These are phyloP conservation scores for Ampelocalamus luodianensis DNA, from an alignment of 176 grass and related monocot genomes.

Conservation along the genomic window DNA sequence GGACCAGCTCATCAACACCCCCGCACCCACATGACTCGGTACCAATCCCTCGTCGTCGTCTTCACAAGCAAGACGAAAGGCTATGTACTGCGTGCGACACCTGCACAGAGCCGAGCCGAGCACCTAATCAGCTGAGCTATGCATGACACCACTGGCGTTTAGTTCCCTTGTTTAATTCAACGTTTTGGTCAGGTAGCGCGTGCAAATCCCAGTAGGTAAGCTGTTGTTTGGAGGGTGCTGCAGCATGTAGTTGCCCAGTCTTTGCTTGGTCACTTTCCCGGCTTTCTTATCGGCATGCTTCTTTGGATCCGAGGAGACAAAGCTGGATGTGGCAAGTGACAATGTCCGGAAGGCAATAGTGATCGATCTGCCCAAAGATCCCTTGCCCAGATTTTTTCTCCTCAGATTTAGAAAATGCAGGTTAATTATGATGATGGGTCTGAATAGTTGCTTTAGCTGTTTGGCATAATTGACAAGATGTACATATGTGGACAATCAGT, in stretches of 20 bases:
- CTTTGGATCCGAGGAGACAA: conserved; percentile 39
- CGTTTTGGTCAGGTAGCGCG: conserved; percentile 21
- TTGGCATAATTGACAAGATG: neutral
- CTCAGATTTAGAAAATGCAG: neutral
- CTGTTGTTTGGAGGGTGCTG: conserved; percentile 35
- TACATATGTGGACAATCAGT: neutral
- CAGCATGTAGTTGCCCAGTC: conserved; percentile 24
- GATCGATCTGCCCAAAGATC: conserved; percentile 27
- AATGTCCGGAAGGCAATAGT: neutral
- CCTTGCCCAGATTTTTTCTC: conserved; percentile 17
- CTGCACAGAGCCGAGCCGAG: neutral
- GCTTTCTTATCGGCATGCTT: conserved; percentile 19
- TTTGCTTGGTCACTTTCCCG: conserved; percentile 8
- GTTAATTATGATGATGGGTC: neutral
- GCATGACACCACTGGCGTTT: neutral
- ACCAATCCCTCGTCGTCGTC: conserved; percentile 3
- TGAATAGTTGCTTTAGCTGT: neutral
- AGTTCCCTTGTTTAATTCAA: neutral
- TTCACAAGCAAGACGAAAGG: neutral
- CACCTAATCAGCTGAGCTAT: neutral
- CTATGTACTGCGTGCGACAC: neutral
- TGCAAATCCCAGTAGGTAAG: conserved; percentile 52
- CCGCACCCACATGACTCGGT: too few species aligned
- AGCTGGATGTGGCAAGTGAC: conserved; percentile 44
- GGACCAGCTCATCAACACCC: too few species aligned